Percentiles rank a stretch among this genome's conserved stretches.
Conservation (phyloP, 495 filamentous ascomycete genomes). For the Astrocystis sublimbata region DNA sequence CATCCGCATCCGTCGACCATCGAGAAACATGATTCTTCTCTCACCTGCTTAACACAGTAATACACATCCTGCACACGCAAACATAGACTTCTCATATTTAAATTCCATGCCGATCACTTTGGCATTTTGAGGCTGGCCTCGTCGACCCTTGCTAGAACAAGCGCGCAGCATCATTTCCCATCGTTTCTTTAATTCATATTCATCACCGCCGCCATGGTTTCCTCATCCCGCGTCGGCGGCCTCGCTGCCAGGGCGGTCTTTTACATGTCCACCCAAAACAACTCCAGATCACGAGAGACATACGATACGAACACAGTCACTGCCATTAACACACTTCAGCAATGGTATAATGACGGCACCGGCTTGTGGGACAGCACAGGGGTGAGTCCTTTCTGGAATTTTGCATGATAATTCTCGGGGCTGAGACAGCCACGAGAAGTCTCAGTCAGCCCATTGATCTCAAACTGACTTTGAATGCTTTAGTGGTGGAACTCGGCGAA, state of each 20-base stretch:
- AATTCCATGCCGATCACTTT: neutral
- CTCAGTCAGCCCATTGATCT: too few relatives aligned
- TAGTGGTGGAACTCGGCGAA: conserved; percentile 83
- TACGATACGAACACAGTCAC: conserved; percentile 45
- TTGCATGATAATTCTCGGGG: too few relatives aligned
- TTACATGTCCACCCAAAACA: conserved; percentile 34
- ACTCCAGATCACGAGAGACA: conserved; percentile 19
- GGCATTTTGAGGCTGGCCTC: neutral
- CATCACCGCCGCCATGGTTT: conserved; percentile 33
- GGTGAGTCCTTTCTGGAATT: too few relatives aligned
- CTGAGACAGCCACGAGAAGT: too few relatives aligned
- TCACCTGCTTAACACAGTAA: neutral
- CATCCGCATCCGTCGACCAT: neutral
- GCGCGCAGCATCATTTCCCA: conserved; percentile 4
- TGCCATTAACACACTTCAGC: conserved; percentile 55
- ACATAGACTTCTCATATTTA: neutral
- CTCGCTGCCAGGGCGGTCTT: conserved; percentile 42
- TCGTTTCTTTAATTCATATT: neutral
- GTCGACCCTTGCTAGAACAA: neutral
- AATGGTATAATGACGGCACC: conserved; percentile 61
- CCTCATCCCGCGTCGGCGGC: conserved; percentile 35
- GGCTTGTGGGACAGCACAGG: conserved; percentile 67
- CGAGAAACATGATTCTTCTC: neutral
- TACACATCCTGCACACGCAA: neutral
- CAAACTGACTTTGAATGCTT: too few relatives aligned